Conservation (phyloP, 176 grass and related monocot genomes). For the Oryza glumipatula region DNA sequence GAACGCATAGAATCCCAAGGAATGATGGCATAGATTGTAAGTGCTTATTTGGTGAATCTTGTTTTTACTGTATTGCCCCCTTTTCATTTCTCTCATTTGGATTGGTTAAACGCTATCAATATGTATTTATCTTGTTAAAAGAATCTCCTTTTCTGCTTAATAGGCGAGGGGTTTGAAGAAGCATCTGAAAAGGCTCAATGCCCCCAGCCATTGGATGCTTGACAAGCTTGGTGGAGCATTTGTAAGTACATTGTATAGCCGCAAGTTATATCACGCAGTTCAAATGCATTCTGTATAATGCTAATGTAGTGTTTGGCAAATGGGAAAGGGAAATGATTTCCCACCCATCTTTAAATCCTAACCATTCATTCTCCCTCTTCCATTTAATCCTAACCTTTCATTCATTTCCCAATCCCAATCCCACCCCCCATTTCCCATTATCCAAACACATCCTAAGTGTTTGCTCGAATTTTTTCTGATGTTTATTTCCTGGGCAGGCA, state of each 20-base stretch:
- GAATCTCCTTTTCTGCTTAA: no score
- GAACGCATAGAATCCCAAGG: background rate
- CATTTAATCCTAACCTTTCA: no score
- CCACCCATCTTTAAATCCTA: no score
- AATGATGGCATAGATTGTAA: background rate
- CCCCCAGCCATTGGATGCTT: slow-evolving; percentile 44
- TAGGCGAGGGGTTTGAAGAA: slow-evolving; percentile 43
- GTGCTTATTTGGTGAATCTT: background rate
- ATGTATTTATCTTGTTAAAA: no score
- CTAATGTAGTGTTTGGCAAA: no score
- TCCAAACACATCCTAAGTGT: background rate
- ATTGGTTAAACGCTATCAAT: no score
- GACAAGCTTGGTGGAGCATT: slow-evolving; percentile 49
- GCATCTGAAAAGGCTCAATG: slow-evolving; percentile 46
- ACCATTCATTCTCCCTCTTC: no score
- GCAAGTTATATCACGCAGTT: background rate
- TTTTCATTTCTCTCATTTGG: background rate
- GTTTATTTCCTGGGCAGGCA: slow-evolving; percentile 36
- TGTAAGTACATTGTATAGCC: background rate
- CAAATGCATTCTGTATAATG: background rate
- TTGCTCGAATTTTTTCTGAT: background rate
- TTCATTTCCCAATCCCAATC: no score
- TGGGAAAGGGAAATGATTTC: no score
- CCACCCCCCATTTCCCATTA: no score
- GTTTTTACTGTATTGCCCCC: background rate